Conservation (phyloP, 441 rosid genomes). For the Dalechampia spathulata region DNA sequence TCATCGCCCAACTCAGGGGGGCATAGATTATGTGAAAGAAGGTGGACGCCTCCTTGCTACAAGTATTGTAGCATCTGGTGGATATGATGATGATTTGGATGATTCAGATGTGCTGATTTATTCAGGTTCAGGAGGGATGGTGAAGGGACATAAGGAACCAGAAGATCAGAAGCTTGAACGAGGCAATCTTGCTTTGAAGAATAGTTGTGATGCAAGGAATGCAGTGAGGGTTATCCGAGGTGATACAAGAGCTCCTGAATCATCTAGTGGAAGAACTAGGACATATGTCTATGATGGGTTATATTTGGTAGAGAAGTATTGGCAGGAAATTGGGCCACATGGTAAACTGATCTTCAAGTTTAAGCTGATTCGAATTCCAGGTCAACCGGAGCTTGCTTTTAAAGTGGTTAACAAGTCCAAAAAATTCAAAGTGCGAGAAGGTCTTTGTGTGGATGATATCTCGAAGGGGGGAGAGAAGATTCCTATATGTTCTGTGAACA, state of each 20-base stretch:
- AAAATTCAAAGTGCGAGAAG: conserved; percentile 22
- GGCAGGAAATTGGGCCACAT: conserved; percentile 43
- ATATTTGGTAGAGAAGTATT: conserved; percentile 39
- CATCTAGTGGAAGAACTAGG: not conserved
- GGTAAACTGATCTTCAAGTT: conserved; percentile 57
- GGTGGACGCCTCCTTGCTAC: conserved; percentile 37
- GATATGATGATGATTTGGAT: conserved; percentile 47
- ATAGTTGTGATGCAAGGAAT: conserved; percentile 18
- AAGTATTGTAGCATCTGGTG: conserved; percentile 53
- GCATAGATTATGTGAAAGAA: conserved; percentile 52
- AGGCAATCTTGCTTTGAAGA: conserved; percentile 39
- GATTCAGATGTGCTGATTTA: conserved; percentile 52
- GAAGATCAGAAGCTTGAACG: conserved; percentile 27
- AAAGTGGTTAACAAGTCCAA: conserved; percentile 19
- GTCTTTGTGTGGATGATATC: conserved; percentile 40
- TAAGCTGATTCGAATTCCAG: conserved; percentile 37
- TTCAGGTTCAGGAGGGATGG: conserved; percentile 67
- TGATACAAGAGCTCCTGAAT: no score
- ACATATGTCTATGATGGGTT: conserved; percentile 36
- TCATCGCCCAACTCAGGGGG: conserved; percentile 45
- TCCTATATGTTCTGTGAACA: conserved; percentile 52
- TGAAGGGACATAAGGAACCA: not conserved
- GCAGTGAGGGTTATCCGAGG: conserved; percentile 27
- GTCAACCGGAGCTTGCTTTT: conserved; percentile 56
- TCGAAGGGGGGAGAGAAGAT: conserved; percentile 50